Evolutionary conservation across 805 yeast species (phyloP).

Genomic region (Ogataea haglerorum): DNA sequence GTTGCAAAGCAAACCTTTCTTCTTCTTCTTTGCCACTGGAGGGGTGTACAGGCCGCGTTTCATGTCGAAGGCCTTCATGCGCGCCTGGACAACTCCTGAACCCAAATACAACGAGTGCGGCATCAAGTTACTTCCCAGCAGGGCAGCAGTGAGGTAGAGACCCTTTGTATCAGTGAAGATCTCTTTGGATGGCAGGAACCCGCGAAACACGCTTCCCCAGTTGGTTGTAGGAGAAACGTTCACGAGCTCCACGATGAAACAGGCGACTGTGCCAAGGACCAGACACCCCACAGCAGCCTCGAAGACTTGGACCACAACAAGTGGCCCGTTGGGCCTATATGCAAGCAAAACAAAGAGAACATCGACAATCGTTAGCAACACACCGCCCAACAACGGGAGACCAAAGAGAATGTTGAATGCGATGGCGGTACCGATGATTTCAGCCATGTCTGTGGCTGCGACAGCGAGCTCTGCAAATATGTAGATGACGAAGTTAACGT

Average conservation of each 20-base stretch:
- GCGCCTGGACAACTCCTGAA: constrained; percentile 82
- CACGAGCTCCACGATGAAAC: constrained; percentile 75
- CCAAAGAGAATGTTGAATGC: constrained; percentile 79
- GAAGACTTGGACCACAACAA: constrained; percentile 71
- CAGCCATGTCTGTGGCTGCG: constrained; percentile 94
- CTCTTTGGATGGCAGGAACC: constrained; percentile 56
- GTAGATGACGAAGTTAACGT: constrained; percentile 60
- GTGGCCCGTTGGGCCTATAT: constrained; percentile 79
- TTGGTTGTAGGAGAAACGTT: constrained; percentile 57
- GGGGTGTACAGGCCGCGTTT: constrained; percentile 55
- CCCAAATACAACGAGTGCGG: constrained; percentile 90
- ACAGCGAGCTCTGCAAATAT: constrained; percentile 85
- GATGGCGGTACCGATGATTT: constrained; percentile 96
- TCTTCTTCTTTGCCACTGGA: constrained; percentile 26
- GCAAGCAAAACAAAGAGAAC: constrained; percentile 84
- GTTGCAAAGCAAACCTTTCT: constrained; percentile 32
- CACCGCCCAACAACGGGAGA: constrained; percentile 81
- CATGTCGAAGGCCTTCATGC: constrained; percentile 75
- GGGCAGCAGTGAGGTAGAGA: constrained; percentile 74
- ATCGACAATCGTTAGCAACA: constrained; percentile 78
- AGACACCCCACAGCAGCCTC: constrained; percentile 77
- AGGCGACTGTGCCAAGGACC: constrained; percentile 78
- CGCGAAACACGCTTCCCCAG: constrained; percentile 60
- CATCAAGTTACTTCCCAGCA: constrained; percentile 93
- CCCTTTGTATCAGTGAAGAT: constrained; percentile 58